These are phyloP conservation scores for Umbellularia californica DNA, from an alignment of 164 flowering plant genomes.

Conservation along the genomic window DNA sequence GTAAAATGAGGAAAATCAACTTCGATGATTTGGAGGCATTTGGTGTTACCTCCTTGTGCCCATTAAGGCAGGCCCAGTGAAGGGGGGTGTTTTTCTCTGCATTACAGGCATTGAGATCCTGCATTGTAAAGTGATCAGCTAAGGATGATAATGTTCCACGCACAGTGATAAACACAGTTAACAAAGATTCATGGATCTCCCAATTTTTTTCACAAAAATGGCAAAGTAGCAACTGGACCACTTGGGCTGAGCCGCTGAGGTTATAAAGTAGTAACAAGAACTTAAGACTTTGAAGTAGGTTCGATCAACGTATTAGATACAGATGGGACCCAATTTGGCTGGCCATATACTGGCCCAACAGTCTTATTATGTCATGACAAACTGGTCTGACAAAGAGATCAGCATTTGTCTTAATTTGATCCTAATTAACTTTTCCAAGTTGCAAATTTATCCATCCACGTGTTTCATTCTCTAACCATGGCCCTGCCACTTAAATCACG, in stretches of 20 bases:
- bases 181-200: background rate
- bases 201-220: background rate
- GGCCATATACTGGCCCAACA: background rate
- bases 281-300: background rate
- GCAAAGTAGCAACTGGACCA: background rate
- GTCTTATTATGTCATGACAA: background rate
- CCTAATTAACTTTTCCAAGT: too few species aligned
- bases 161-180: background rate
- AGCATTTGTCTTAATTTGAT: too few species aligned
- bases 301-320: background rate
- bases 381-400: too few species aligned
- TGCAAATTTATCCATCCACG: too few species aligned
- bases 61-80: constrained; percentile 96
- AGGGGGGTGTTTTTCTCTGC: constrained; percentile 85
- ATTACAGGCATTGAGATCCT: constrained; percentile 75
- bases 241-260: background rate
- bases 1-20: background rate
- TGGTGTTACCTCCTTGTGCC: constrained; percentile 24
- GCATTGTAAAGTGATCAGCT: constrained; percentile 11
- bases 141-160: background rate
- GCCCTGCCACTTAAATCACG: too few species aligned
- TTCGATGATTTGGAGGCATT: background rate
- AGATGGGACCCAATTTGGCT: background rate
- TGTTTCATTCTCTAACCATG: too few species aligned
- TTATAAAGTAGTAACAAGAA: background rate